Conservation (phyloP, 805 yeast species). For the Candida chauliodis region DNA sequence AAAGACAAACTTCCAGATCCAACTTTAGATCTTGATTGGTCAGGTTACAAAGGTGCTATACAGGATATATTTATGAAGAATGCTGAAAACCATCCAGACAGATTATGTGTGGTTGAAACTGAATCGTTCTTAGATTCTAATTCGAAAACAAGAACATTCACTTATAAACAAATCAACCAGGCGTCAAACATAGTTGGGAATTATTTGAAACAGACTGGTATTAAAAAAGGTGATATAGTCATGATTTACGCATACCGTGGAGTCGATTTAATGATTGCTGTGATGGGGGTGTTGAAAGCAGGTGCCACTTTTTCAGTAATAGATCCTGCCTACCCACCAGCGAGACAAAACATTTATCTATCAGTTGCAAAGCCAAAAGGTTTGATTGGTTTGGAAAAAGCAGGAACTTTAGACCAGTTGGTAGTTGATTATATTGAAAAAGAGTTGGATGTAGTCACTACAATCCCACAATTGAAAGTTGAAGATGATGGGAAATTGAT, state of each 20-base stretch:
- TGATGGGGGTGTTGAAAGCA: constrained; percentile 96
- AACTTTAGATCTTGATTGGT: constrained; percentile 82
- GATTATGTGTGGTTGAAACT: constrained; percentile 92
- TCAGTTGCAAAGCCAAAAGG: constrained; percentile 93
- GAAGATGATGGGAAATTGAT: constrained; percentile 67
- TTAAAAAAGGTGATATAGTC: constrained; percentile 88
- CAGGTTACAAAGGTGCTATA: constrained; percentile 87
- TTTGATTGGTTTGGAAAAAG: constrained; percentile 83
- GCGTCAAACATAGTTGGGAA: constrained; percentile 94
- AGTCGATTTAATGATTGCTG: constrained; percentile 94
- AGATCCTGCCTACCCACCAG: constrained; percentile 99
- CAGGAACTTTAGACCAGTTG: constrained; percentile 73
- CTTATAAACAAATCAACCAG: constrained; percentile 83
- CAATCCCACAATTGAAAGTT: constrained; percentile 74
- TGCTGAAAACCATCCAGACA: constrained; percentile 79
- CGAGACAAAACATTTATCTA: constrained; percentile 89
- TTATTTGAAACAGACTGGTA: constrained; percentile 75
- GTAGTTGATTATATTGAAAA: constrained; percentile 75
- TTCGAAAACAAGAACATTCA: constrained; percentile 65
- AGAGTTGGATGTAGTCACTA: constrained; percentile 69
- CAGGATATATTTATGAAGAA: constrained; percentile 92
- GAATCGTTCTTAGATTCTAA: constrained; percentile 57
- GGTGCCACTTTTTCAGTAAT: constrained; percentile 98
- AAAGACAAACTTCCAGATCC: constrained; percentile 75
- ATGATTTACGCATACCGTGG: constrained; percentile 98